Percentiles rank a stretch among this genome's conserved stretches.
Evolutionary conservation across 805 yeast genomes (phyloP).

Genomic region (Candida orba): DNA sequence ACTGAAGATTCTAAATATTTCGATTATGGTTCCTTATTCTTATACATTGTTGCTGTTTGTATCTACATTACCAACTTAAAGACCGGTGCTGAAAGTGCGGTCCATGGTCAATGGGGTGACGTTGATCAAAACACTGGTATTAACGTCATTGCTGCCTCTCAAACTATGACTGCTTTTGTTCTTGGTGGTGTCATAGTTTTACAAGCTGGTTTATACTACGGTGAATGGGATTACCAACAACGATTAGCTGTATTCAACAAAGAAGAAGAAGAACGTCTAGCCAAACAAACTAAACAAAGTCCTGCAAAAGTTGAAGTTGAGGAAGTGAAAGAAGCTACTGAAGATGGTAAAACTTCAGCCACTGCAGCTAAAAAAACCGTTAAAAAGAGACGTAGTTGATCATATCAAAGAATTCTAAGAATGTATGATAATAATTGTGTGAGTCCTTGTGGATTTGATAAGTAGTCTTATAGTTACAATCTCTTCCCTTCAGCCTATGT

Average conservation of each 20-base stretch:
- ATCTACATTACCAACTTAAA: conserved; percentile 82
- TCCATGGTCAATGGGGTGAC: conserved; percentile 86
- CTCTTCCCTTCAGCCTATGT: too few relatives aligned
- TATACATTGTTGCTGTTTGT: conserved; percentile 64
- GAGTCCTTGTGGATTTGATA: too few relatives aligned
- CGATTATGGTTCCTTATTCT: conserved; percentile 82
- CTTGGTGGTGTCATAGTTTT: conserved; percentile 74
- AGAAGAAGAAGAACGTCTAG: conserved; percentile 23
- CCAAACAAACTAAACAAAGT: background rate
- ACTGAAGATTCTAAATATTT: conserved; percentile 75
- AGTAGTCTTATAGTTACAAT: too few relatives aligned
- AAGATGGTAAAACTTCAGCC: conserved; percentile 1
- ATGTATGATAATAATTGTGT: too few relatives aligned
- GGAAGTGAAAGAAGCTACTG: background rate
- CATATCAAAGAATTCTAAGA: background rate
- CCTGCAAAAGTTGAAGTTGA: background rate
- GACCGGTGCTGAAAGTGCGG: conserved; percentile 66
- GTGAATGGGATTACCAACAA: conserved; percentile 49
- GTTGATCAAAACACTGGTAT: conserved; percentile 81
- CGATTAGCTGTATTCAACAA: conserved; percentile 28
- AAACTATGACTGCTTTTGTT: conserved; percentile 63
- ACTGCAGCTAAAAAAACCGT: conserved; percentile 1
- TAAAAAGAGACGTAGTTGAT: conserved; percentile 8
- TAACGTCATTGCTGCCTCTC: conserved; percentile 87
- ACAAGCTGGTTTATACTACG: conserved; percentile 87